These are phyloP conservation scores for Lactifluus pinguis DNA, from an alignment of 768 basidiomycete species.

Conservation along the genomic window DNA sequence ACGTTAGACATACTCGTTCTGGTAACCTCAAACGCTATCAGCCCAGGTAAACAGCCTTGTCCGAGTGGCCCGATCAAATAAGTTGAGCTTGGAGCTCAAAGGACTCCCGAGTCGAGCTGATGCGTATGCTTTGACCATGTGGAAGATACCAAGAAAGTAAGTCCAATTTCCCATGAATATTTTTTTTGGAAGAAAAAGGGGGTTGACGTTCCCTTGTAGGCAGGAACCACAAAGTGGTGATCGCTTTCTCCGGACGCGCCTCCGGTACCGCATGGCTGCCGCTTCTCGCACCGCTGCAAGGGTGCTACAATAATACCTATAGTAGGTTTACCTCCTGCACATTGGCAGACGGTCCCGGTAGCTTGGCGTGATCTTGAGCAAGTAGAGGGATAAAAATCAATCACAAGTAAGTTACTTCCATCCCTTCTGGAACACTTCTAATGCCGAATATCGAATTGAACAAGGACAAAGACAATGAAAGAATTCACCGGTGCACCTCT, in stretches of 20 bases:
- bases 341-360: background rate
- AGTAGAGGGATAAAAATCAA: background rate
- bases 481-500: background rate
- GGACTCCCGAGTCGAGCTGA: background rate
- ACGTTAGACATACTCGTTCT: background rate
- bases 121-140: background rate
- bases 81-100: background rate
- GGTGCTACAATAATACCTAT: too few species aligned
- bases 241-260: too few species aligned
- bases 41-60: background rate
- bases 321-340: background rate
- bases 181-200: background rate
- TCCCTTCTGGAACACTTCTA: too few species aligned
- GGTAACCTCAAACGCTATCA: background rate
- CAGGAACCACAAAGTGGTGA: too few species aligned
- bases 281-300: background rate
- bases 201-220: too few species aligned
- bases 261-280: too few species aligned
- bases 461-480: background rate
- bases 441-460: too few species aligned
- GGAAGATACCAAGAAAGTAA: background rate
- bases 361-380: background rate
- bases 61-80: background rate
- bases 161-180: background rate
- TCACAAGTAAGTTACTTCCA: too few species aligned